Conservation (phyloP, 805 yeast species). For the Ogataea salicorniae region DNA sequence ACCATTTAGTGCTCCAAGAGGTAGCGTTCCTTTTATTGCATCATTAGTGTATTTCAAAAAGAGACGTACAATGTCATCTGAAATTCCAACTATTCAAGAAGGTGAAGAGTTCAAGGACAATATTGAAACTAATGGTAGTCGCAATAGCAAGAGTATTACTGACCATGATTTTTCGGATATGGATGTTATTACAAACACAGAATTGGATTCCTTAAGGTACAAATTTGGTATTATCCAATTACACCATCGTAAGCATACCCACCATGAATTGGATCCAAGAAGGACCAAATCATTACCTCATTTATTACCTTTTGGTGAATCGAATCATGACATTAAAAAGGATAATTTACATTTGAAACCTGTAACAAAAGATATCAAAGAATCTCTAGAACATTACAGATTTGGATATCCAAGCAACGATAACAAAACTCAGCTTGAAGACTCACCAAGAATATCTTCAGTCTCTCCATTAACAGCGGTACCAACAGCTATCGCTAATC, state of each 20-base stretch:
- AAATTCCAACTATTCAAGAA: background rate
- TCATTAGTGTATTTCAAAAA: constrained; percentile 23
- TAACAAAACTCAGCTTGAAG: too few species aligned
- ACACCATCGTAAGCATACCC: background rate
- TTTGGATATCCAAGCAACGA: too few species aligned
- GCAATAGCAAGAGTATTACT: background rate
- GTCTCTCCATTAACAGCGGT: too few species aligned
- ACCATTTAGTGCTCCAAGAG: constrained; percentile 2
- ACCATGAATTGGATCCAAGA: background rate
- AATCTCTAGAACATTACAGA: too few species aligned
- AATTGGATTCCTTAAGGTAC: background rate
- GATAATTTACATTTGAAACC: too few species aligned
- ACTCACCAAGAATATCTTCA: too few species aligned
- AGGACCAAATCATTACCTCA: background rate
- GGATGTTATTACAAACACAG: background rate
- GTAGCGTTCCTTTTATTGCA: constrained; percentile 26
- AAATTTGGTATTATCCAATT: background rate
- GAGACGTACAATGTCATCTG: constrained; percentile 6
- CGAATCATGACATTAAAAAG: too few species aligned
- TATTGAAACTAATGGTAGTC: background rate
- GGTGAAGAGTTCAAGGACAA: background rate
- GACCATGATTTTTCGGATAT: background rate
- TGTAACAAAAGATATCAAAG: too few species aligned
- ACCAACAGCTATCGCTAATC: too few species aligned
- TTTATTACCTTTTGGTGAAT: background rate